Conservation (phyloP, 306 rosid genomes). For the Morella rubra region DNA sequence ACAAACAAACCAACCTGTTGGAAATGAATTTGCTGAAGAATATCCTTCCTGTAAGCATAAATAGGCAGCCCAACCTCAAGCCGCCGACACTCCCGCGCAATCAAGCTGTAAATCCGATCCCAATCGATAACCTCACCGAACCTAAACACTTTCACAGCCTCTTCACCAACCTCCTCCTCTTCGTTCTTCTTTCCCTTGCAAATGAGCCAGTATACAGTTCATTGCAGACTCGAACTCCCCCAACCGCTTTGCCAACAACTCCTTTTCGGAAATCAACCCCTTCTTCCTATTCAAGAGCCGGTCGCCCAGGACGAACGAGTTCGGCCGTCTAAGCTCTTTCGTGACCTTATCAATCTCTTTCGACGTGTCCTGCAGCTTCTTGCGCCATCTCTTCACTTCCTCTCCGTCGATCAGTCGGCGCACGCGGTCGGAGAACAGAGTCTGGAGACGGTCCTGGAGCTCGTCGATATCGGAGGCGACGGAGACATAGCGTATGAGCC, state of each 20-base stretch:
- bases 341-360: conserved; percentile 31
- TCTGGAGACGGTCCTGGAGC: conserved; percentile 42
- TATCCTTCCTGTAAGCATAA: conserved; percentile 69
- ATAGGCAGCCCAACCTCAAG: conserved; percentile 81
- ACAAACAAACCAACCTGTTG: conserved; percentile 57
- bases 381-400: conserved; percentile 47
- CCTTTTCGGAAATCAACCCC: conserved; percentile 41
- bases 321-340: background rate
- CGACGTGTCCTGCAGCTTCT: conserved; percentile 29
- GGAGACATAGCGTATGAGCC: conserved; percentile 24
- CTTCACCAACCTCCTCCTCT: conserved; percentile 20
- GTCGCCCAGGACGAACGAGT: rapidly evolving
- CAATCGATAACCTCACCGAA: conserved; percentile 46
- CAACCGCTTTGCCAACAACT: conserved; percentile 43
- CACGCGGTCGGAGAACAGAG: conserved; percentile 45
- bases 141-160: conserved; percentile 35
- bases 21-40: conserved; percentile 48
- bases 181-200: conserved; percentile 36
- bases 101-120: conserved; percentile 46
- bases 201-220: conserved; percentile 51
- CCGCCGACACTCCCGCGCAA: conserved; percentile 67
- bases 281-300: conserved; percentile 23
- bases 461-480: conserved; percentile 50
- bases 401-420: conserved; percentile 51
- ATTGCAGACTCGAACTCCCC: conserved; percentile 67